Base-by-base conservation (phyloP, 2,329 filamentous ascomycete genomes). In the Achaetomium macrosporum region DNA sequence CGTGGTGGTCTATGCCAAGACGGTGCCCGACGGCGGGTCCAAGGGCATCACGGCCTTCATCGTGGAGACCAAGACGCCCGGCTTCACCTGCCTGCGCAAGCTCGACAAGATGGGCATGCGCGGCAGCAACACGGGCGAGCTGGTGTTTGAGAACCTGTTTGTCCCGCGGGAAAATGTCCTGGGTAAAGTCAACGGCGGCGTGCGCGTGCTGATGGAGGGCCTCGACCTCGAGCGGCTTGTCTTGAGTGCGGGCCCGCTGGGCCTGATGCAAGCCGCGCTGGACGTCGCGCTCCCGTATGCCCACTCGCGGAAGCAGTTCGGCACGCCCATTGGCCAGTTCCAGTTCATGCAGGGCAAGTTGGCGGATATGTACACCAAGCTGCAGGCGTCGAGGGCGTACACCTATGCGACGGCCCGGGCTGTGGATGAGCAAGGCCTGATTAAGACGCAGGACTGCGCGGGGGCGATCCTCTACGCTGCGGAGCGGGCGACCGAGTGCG, bases 51-150 rank as follows among this genome's bases (percentile, higher is more conserved):
- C 92, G 1, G 92, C 92, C 8, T 96, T 97, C 73, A 78, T 99
- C 33, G 88, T 97, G 37, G 85, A 95, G 61, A 82, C 79, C 3
- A 78, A 76, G 50, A 64, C 69, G 10, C 75, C 82, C 36, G 92
- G 93, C 41, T 97, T 96, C 75, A 87, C 83, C 58, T 91, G 90
- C 63, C 84, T 90, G 7, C 80, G 89, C 57, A 97, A 97, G 72
- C 83, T 97, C 16, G 92, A 97, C 76, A 97, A 99, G 74, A 86
- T 99, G 70, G 93, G 93, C 61, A 99, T 99, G 93, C 83, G 93
- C 53, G 93, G 93, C 54, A 93, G 88, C 61, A 96, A 96, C 72
- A 97, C 93, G 0, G 93, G 93, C 63, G 93, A 97, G 71, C 80
- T 97, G 20, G 81, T 92, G 51, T 95, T 97, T 61, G 90, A 96